Conservation (phyloP, 306 rosid genomes). For the Quillaja saponaria region DNA sequence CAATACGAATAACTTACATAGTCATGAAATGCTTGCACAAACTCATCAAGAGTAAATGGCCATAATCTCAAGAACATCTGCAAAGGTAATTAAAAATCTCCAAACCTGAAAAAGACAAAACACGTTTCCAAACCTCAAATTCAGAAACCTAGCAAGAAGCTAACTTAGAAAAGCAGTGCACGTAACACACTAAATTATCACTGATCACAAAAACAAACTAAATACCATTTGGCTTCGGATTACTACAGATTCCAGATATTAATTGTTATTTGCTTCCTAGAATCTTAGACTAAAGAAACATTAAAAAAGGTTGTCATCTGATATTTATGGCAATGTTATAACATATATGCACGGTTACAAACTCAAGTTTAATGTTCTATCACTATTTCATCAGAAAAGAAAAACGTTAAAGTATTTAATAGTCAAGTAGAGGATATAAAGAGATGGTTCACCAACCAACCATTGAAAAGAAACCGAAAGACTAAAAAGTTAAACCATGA, state of each 20-base stretch:
- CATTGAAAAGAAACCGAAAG: slow-evolving; percentile 4
- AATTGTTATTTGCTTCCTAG: no score
- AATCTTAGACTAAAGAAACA: no score
- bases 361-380: no score
- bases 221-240: no score
- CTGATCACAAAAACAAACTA: no score
- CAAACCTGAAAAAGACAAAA: slow-evolving; percentile 70
- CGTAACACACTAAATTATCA: background rate
- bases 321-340: background rate
- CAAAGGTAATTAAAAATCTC: slow-evolving; percentile 92
- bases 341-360: background rate
- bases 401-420: background rate
- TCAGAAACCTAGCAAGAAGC: slow-evolving; percentile 21
- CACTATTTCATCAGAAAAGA: background rate
- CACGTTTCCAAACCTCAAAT: slow-evolving; percentile 22
- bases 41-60: slow-evolving; percentile 97
- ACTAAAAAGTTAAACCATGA: slow-evolving; percentile 1
- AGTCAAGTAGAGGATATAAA: background rate
- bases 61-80: slow-evolving; percentile 90
- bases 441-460: background rate
- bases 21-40: slow-evolving; percentile 94
- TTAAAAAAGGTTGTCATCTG: no score
- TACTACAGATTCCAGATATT: no score
- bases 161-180: slow-evolving; percentile 15
- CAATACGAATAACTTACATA: slow-evolving; percentile 60